Evolutionary conservation across 1,139 yeast genomes (phyloP).

Genomic region (Kazachstania sp.): DNA sequence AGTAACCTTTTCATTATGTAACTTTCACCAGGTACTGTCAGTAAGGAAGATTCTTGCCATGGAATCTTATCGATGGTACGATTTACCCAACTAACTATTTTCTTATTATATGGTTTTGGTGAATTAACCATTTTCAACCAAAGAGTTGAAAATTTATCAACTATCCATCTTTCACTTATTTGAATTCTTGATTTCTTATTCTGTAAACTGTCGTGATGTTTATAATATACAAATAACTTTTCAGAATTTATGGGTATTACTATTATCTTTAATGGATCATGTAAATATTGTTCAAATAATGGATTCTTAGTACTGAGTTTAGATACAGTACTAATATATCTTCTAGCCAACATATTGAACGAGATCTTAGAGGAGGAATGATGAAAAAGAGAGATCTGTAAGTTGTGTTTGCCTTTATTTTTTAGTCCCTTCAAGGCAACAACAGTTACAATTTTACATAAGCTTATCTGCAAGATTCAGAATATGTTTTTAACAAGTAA

Average conservation of each 20-base stretch:
- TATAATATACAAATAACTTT: constrained; percentile 51
- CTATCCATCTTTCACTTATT: constrained; percentile 34
- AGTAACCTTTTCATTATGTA: constrained; percentile 22
- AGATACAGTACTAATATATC: background rate
- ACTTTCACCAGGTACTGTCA: constrained; percentile 41
- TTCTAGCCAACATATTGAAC: background rate
- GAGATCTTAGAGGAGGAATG: background rate
- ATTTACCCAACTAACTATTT: constrained; percentile 36
- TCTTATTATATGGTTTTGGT: constrained; percentile 36
- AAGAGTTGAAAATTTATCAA: constrained; percentile 38
- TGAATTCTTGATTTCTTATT: constrained; percentile 29
- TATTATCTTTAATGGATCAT: constrained; percentile 40
- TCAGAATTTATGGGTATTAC: constrained; percentile 53
- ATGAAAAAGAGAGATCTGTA: too few relatives aligned
- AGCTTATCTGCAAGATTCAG: too few relatives aligned
- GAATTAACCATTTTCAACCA: constrained; percentile 41
- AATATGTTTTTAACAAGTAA: too few relatives aligned
- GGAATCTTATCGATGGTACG: constrained; percentile 38
- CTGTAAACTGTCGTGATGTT: constrained; percentile 39
- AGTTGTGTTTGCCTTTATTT: too few relatives aligned
- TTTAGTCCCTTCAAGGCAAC: too few relatives aligned
- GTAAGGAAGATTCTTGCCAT: constrained; percentile 45
- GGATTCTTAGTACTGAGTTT: background rate
- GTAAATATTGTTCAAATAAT: constrained; percentile 12
- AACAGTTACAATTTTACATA: too few relatives aligned